Evolutionary conservation across 331 rosid species (phyloP).

Genomic region (Rosa hybrid): DNA sequence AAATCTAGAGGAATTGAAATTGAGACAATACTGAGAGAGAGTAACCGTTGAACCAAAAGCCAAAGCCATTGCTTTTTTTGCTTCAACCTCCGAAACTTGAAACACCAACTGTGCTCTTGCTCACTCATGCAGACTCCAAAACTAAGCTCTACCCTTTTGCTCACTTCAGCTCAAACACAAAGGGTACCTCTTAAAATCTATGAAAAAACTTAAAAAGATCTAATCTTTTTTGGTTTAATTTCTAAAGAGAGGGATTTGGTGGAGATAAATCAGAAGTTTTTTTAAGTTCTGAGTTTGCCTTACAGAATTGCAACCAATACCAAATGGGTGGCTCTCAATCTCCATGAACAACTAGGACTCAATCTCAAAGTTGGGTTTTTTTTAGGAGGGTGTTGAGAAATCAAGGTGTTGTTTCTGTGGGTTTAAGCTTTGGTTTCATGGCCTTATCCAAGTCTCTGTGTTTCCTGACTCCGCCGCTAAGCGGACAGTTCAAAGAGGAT

Average conservation of each 20-base stretch:
- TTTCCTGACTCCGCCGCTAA: slow-evolving; percentile 11
- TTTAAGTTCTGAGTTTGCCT: neutral
- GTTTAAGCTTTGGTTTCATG: slow-evolving; percentile 19
- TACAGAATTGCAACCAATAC: slow-evolving; percentile 9
- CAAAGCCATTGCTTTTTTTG: slow-evolving; percentile 59
- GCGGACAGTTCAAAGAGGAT: slow-evolving; percentile 28
- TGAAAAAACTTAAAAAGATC: neutral
- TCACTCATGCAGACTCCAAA: slow-evolving; percentile 78
- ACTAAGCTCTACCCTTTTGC: slow-evolving; percentile 11
- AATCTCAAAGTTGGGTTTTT: neutral
- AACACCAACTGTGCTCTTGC: slow-evolving; percentile 42
- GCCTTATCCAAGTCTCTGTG: slow-evolving; percentile 31
- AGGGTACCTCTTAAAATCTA: slow-evolving; percentile 1
- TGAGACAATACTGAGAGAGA: slow-evolving; percentile 22
- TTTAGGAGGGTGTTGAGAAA: neutral
- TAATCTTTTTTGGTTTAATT: neutral
- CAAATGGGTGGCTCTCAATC: slow-evolving; percentile 11
- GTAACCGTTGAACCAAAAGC: slow-evolving; percentile 48
- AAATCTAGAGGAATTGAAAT: slow-evolving; percentile 47
- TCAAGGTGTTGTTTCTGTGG: neutral
- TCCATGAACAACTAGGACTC: slow-evolving; percentile 12
- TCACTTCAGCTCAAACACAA: slow-evolving; percentile 17
- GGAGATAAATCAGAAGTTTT: slow-evolving; percentile 18
- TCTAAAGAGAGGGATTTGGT: slow-evolving; percentile 10
- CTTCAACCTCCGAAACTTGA: slow-evolving; percentile 54